Evolutionary conservation across 2,329 filamentous ascomycete genomes (phyloP).

Genomic region (Cladosporium sp.): DNA sequence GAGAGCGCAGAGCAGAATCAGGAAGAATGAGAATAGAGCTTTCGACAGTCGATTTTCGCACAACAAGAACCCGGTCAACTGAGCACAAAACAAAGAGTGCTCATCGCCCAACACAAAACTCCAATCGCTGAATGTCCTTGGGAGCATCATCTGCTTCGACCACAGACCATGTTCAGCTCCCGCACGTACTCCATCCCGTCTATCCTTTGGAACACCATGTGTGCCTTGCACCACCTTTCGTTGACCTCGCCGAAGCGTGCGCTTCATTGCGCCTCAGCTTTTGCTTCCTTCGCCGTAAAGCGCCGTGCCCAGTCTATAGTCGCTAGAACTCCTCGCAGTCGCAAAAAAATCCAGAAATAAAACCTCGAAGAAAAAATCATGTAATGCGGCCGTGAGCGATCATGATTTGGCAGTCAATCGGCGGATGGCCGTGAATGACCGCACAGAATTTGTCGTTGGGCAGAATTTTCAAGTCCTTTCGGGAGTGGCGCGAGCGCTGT

Average conservation of each 20-base stretch:
- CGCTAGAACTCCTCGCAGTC: constrained; percentile 13
- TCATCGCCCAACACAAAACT: not conserved
- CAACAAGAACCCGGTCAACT: not conserved
- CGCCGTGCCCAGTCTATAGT: constrained; percentile 13
- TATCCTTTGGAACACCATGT: not conserved
- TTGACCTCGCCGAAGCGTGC: not conserved
- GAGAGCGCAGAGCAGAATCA: constrained; percentile 5
- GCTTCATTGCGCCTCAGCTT: not conserved
- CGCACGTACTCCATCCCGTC: not conserved
- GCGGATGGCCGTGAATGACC: not conserved
- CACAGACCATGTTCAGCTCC: not conserved
- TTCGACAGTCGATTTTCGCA: not conserved
- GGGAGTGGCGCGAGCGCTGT: constrained; percentile 21
- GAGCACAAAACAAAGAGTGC: not conserved
- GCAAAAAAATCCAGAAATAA: constrained; percentile 1
- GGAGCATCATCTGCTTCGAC: not conserved
- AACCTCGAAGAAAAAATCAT: constrained; percentile 2
- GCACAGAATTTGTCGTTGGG: not conserved
- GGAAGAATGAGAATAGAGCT: not conserved
- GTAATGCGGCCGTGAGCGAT: constrained; percentile 6
- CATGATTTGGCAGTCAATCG: not conserved
- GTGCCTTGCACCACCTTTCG: not conserved
- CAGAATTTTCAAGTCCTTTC: constrained; percentile 19
- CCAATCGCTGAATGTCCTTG: not conserved
- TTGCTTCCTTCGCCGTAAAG: constrained; percentile 8